phyloP scores from a whole-genome alignment of 306 rosid species.

The Cucurbita ficifolia region DNA sequence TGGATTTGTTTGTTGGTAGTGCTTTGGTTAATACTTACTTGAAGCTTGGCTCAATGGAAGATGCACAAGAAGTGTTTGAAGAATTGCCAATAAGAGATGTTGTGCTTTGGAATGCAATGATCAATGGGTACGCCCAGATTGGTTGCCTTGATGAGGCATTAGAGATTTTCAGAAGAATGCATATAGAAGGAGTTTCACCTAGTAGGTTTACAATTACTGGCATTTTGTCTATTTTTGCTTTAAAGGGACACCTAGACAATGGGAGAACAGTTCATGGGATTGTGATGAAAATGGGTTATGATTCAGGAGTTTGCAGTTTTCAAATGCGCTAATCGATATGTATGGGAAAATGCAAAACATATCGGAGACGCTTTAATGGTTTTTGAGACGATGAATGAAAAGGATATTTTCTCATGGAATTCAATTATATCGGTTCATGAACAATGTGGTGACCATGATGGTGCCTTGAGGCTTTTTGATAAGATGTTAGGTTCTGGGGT shows the following conservation, averaged over 20 bases:
- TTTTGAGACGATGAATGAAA: constrained; percentile 54
- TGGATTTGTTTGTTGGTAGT: constrained; percentile 69
- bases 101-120: constrained; percentile 81
- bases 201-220: constrained; percentile 50
- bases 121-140: constrained; percentile 57
- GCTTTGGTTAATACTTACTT: constrained; percentile 57
- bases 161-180: constrained; percentile 46
- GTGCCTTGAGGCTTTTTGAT: constrained; percentile 42
- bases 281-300: constrained; percentile 51
- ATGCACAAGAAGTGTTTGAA: constrained; percentile 50
- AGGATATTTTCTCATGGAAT: constrained; percentile 80
- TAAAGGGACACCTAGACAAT: constrained; percentile 32
- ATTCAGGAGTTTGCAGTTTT: constrained; percentile 38
- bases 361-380: constrained; percentile 32
- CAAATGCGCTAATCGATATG: constrained; percentile 67
- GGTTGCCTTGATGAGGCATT: constrained; percentile 54
- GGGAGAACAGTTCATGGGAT: constrained; percentile 58
- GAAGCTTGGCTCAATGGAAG: constrained; percentile 34
- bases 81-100: constrained; percentile 58
- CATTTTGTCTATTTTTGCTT: constrained; percentile 45
- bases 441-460: constrained; percentile 39
- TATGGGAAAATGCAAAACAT: constrained; percentile 77
- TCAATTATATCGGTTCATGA: constrained; percentile 55
- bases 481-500: constrained; percentile 38
- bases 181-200: constrained; percentile 35